Conservation (phyloP, 371 early-diverging fungal genomes). For the Umbelopsis sp. region DNA sequence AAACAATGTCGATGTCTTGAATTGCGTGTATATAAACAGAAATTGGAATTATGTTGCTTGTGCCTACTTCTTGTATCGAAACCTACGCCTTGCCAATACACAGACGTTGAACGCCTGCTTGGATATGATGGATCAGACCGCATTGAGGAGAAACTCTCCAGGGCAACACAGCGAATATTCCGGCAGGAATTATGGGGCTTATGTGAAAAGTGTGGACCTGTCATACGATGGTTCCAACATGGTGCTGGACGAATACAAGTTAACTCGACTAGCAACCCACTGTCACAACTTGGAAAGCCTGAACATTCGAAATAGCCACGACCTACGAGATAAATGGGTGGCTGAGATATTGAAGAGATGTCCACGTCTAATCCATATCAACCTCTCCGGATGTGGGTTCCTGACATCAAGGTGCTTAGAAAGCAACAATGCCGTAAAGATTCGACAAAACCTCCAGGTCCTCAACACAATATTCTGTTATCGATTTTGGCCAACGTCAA, state of each 20-base stretch:
- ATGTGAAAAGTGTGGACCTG: neutral
- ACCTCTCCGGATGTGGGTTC: constrained; percentile 10
- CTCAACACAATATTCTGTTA: constrained; percentile 12
- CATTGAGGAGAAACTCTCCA: neutral
- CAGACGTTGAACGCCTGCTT: neutral
- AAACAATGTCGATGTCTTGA: neutral
- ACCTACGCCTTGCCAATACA: constrained; percentile 5
- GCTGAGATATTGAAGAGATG: neutral
- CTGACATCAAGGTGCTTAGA: neutral
- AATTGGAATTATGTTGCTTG: constrained; percentile 14
- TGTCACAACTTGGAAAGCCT: constrained; percentile 6
- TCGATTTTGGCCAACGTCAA: neutral
- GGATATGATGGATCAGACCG: constrained; percentile 5
- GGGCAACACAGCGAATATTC: neutral
- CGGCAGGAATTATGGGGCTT: neutral
- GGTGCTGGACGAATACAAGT: neutral
- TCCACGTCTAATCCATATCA: neutral
- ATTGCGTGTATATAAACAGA: neutral
- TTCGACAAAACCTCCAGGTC: neutral
- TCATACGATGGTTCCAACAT: constrained; percentile 7
- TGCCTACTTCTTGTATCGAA: constrained; percentile 15
- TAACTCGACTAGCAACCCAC: neutral
- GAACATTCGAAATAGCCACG: constrained; percentile 11
- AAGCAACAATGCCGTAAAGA: neutral
- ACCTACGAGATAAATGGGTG: neutral